phyloP scores from a whole-genome alignment of 2,329 filamentous ascomycete genomes.

The Phaeosphaeria sp. region DNA sequence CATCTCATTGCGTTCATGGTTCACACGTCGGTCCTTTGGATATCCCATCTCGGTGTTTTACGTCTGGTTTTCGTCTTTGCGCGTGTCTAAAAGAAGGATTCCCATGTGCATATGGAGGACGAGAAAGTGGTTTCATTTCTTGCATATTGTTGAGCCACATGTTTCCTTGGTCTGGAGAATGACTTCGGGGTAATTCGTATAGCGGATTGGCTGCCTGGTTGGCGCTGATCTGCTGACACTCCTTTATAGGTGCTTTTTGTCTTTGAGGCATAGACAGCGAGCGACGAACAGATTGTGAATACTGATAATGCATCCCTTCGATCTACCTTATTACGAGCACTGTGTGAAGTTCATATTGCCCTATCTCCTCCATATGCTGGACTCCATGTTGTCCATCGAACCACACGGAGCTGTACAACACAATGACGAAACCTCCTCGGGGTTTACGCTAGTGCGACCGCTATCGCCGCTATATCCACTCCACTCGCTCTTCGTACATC shows the following conservation, averaged over 20 bases:
- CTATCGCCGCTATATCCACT: slow-evolving; percentile 2
- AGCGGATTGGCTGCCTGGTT: background rate
- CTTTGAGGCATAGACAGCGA: background rate
- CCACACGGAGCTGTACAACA: no score
- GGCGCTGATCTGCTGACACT: background rate
- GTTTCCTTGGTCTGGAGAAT: background rate
- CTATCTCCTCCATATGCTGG: no score
- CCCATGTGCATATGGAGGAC: slow-evolving; percentile 2
- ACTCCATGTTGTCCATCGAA: no score
- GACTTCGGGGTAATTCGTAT: background rate
- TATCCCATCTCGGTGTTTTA: slow-evolving; percentile 4
- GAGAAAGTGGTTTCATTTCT: slow-evolving; percentile 12
- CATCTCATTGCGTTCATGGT: slow-evolving; percentile 4
- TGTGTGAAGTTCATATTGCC: no score
- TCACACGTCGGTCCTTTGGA: slow-evolving; percentile 12
- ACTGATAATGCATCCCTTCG: background rate
- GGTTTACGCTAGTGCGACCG: background rate
- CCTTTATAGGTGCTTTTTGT: background rate
- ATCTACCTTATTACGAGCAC: no score
- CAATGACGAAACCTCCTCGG: background rate
- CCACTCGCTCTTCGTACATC: background rate
- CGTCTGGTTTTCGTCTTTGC: background rate
- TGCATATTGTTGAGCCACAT: slow-evolving; percentile 14
- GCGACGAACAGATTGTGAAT: background rate
- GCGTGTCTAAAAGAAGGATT: background rate